Base-by-base conservation (phyloP, 257 asterid genomes). In the Capsicum rhomboideum region DNA sequence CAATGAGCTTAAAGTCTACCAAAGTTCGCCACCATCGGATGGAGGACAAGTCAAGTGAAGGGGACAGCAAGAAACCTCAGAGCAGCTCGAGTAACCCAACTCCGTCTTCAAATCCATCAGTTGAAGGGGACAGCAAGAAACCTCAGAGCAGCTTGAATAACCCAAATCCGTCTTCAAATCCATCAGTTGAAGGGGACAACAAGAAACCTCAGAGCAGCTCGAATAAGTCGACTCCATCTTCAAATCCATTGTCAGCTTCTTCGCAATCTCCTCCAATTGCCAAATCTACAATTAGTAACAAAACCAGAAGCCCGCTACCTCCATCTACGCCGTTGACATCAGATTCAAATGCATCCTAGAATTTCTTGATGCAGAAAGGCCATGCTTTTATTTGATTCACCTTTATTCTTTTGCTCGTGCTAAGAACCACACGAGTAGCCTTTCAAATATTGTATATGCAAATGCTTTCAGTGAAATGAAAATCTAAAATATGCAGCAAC, bases 1-100 rank as follows among this genome's bases (percentile, higher is more conserved):
- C 97, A 0, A 92, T 79, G 83, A 93, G 84, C 90, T 85, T 93
- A 85, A 93, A 90, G 85, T 83, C 94, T 4, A 88, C 90, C 1
- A 90, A 90, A 85, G 92, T 92, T 28, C 86, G 93, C 46, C 92
- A 90, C 69, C 93, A 88, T 86, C 86, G 87, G 64, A 88, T 87
- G 16, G 93, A 93, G 82, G 93, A 91, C 81, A 91, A 90, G 86
- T 85, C 18, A 26, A 86, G 95, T 55, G 91, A 89, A 77, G 91
- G 55, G 77, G 93, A 92, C 86, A 89, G 84, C 82, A 89, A 85
- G 90, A 91, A 88, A 58, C 91, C 90, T 3, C 89, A 88, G 49
- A 90, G 91, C 91, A 85, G 82, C 4, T 93, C 93, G 4, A 89
- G 55, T 55, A 44, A 91, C 42, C 82, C 23, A 63, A 88, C 87